Evolutionary conservation across 306 rosid genomes (phyloP).

Genomic region (Herpetospermum pedunculosum): DNA sequence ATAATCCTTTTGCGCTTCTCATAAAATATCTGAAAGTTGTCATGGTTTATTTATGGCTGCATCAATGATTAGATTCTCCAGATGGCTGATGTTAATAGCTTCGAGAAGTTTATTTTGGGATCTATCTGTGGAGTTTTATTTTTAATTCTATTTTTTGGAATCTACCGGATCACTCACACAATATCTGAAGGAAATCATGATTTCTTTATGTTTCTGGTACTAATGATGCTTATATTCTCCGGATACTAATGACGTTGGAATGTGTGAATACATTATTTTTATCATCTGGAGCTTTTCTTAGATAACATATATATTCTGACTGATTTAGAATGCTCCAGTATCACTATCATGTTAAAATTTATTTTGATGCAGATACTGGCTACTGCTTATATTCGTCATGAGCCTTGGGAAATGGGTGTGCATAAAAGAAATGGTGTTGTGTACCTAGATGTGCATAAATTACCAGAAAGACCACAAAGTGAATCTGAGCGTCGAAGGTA

Average conservation of each 20-base stretch:
- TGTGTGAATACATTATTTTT: background rate
- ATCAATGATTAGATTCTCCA: background rate
- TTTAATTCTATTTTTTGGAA: background rate
- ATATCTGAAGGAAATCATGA: background rate
- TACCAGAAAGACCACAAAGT: slow-evolving; percentile 81
- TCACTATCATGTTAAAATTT: background rate
- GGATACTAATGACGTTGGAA: background rate
- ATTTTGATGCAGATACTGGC: slow-evolving; percentile 57
- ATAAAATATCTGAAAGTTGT: background rate
- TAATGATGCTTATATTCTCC: background rate
- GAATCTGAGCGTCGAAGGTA: slow-evolving; percentile 90
- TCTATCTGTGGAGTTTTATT: background rate
- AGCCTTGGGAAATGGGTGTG: slow-evolving; percentile 99
- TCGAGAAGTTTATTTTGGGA: background rate
- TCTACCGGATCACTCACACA: background rate
- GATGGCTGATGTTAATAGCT: background rate
- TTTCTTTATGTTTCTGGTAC: background rate
- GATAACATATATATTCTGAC: background rate
- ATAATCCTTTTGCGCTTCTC: background rate
- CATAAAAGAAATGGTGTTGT: slow-evolving; percentile 93
- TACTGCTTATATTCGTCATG: slow-evolving; percentile 73
- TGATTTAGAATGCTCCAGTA: background rate
- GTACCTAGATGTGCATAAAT: slow-evolving; percentile 90
- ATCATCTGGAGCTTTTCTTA: background rate
- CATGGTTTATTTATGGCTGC: background rate